These are phyloP conservation scores for Yarrowia sp. DNA, from an alignment of 805 yeast species.

Conservation along the genomic window DNA sequence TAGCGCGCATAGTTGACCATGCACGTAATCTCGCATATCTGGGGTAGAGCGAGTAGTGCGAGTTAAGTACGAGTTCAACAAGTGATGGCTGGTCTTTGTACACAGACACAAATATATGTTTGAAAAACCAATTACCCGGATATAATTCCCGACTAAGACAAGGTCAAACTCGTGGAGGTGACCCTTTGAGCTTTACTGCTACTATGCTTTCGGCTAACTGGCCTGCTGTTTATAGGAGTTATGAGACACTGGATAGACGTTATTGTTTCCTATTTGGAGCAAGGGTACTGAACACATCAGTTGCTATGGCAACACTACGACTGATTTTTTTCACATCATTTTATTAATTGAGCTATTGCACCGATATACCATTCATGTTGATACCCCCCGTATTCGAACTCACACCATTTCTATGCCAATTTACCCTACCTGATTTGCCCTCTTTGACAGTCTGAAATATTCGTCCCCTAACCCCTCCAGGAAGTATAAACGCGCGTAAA, in stretches of 20 bases:
- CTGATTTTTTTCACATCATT: background rate
- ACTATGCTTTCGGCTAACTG: too few species aligned
- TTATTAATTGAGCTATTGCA: too few species aligned
- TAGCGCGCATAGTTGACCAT: slow-evolving; percentile 11
- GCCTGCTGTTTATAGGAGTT: background rate
- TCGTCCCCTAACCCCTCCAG: background rate
- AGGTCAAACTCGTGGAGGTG: too few species aligned
- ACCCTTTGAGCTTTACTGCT: too few species aligned
- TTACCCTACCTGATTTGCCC: background rate
- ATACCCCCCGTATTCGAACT: background rate
- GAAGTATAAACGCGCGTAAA: slow-evolving; percentile 12
- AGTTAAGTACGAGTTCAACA: background rate
- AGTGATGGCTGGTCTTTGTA: background rate
- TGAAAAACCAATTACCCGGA: too few species aligned
- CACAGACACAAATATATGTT: background rate
- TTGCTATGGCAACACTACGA: too few species aligned
- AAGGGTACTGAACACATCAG: too few species aligned
- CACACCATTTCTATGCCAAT: background rate
- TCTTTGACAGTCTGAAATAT: slow-evolving; percentile 3
- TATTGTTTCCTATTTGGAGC: too few species aligned
- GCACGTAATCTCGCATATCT: slow-evolving; percentile 24
- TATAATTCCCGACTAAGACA: too few species aligned
- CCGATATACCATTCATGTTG: too few species aligned
- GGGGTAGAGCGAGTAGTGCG: background rate
- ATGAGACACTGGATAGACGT: background rate